A percentile compares a stretch with the other conserved stretches of the same genome.
phyloP scores from a whole-genome alignment of 805 yeast genomes.

The Starmerella bacillaris region DNA sequence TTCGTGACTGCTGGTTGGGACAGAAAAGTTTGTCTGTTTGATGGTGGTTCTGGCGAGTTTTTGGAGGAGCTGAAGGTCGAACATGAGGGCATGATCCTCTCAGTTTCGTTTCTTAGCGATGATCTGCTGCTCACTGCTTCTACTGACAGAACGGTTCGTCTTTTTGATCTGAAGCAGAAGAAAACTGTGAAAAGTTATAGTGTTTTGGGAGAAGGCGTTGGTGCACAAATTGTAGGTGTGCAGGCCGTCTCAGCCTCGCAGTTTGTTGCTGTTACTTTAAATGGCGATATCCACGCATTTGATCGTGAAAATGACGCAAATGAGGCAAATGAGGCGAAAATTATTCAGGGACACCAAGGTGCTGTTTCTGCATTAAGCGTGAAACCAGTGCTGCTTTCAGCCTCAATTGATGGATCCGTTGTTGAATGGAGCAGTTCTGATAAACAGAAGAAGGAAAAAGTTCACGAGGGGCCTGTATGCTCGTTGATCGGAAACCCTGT shows the following conservation, averaged over 20 bases:
- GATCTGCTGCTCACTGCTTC: conserved; percentile 55
- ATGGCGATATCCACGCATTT: conserved; percentile 49
- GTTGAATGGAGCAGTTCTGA: conserved; percentile 36
- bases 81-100: conserved; percentile 70
- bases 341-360: conserved; percentile 64
- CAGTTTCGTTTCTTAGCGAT: conserved; percentile 48
- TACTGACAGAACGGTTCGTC: conserved; percentile 60
- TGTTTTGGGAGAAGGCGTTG: conserved; percentile 30
- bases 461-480: conserved; percentile 51
- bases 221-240: conserved; percentile 65
- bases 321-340: conserved; percentile 22
- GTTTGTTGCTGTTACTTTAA: conserved; percentile 47
- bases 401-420: conserved; percentile 69
- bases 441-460: conserved; percentile 23
- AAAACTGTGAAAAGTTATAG: conserved; percentile 34
- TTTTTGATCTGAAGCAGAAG: conserved; percentile 38
- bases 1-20: conserved; percentile 76
- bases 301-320: conserved; percentile 8
- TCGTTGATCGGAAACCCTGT: conserved; percentile 30
- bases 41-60: conserved; percentile 73
- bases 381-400: conserved; percentile 30
- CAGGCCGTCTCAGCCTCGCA: conserved; percentile 40
- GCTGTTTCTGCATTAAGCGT: conserved; percentile 44
- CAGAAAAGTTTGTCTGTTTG: conserved; percentile 56
- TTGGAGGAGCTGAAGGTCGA: conserved; percentile 30